Conservation (phyloP, 352 stramenopile genomes). For the Globisporangium spinosum region DNA sequence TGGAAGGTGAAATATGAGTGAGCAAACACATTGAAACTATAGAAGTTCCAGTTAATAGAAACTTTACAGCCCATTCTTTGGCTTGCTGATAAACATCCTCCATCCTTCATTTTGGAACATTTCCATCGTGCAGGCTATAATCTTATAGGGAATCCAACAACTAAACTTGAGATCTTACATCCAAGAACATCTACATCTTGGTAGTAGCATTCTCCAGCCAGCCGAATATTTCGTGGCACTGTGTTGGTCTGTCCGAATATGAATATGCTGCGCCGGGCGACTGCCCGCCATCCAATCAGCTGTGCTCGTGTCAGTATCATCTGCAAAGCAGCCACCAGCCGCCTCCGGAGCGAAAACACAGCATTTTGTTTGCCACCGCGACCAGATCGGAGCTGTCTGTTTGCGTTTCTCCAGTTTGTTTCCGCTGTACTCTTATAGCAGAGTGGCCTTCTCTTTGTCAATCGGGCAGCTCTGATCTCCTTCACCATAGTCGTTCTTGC, state of each 20-base stretch:
- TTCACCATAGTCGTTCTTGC: neutral
- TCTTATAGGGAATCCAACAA: too few species aligned
- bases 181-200: too few species aligned
- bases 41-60: neutral
- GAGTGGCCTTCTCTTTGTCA: neutral
- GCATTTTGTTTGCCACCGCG: neutral
- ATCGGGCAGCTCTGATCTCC: neutral
- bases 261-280: neutral
- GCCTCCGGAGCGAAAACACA: neutral
- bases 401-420: neutral
- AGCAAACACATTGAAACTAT: neutral
- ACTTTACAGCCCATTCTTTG: neutral
- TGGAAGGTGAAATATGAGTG: neutral
- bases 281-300: neutral
- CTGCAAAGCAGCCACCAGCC: neutral
- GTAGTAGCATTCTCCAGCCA: neutral
- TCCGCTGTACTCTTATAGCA: neutral
- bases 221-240: neutral
- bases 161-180: too few species aligned
- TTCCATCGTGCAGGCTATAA: too few species aligned
- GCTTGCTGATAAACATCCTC: neutral
- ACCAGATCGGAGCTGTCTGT: neutral
- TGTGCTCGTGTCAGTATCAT: neutral
- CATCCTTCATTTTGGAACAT: neutral
- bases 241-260: neutral